phyloP scores from a whole-genome alignment of 2,329 filamentous ascomycete species.

The Fusarium coffeatum region DNA sequence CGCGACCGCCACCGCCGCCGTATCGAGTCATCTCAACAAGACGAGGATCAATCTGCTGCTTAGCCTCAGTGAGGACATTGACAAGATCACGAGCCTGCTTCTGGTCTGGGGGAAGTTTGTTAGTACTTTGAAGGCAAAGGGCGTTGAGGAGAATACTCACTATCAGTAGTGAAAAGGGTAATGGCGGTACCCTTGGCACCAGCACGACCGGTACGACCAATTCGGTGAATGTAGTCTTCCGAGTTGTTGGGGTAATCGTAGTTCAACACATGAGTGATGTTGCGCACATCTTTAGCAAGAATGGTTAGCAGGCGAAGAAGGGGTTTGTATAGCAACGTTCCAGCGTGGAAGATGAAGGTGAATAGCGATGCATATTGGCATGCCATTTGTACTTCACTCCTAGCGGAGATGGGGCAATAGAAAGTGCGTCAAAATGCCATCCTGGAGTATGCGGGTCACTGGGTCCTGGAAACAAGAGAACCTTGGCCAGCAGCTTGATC shows the following conservation, averaged over 20 bases:
- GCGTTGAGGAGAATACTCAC: constrained; percentile 69
- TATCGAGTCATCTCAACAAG: constrained; percentile 96
- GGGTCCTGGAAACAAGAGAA: constrained; percentile 68
- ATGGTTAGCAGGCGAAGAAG: constrained; percentile 80
- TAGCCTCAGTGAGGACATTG: constrained; percentile 90
- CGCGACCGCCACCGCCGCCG: constrained; percentile 80
- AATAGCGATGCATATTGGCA: constrained; percentile 63
- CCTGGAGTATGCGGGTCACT: constrained; percentile 63
- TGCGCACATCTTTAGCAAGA: constrained; percentile 92
- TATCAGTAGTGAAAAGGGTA: constrained; percentile 99
- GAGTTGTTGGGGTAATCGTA: constrained; percentile 99
- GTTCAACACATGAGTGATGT: constrained; percentile 99
- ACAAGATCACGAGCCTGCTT: constrained; percentile 98
- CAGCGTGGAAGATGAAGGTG: constrained; percentile 62
- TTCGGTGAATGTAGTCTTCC: constrained; percentile 98
- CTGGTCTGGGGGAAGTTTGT: constrained; percentile 69
- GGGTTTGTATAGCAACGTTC: constrained; percentile 69
- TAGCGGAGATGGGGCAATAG: constrained; percentile 68
- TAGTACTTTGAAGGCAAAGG: constrained; percentile 43
- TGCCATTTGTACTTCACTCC: constrained; percentile 64
- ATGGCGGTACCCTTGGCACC: constrained; percentile 96
- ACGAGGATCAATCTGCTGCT: constrained; percentile 97
- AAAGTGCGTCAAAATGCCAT: constrained; percentile 66
- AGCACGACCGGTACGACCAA: constrained; percentile 95
- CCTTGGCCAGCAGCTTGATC: constrained; percentile 76